Evolutionary conservation across 306 rosid species (phyloP).

Genomic region (Cicer chorassanicum): DNA sequence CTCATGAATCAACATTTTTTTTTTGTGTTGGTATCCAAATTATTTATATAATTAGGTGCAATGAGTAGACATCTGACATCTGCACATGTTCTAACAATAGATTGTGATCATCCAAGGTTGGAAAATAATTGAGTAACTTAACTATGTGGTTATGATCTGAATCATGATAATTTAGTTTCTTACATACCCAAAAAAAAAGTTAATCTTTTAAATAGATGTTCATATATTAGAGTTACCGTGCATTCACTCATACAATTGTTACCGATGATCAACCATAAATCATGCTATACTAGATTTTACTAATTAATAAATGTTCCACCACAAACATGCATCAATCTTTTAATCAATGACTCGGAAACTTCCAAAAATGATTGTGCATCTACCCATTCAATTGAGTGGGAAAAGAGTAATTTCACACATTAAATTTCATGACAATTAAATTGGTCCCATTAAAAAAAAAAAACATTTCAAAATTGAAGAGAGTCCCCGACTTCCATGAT

Average conservation of each 20-base stretch:
- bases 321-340: background rate
- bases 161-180: background rate
- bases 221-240: background rate
- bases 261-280: background rate
- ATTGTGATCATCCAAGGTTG: too few relatives aligned
- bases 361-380: slow-evolving; percentile 38
- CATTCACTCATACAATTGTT: background rate
- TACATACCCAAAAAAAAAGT: too few relatives aligned
- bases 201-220: too few relatives aligned
- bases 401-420: slow-evolving; percentile 27
- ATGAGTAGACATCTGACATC: background rate
- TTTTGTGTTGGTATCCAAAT: background rate
- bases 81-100: background rate
- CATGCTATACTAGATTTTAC: background rate
- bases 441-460: slow-evolving; percentile 27
- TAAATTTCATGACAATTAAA: slow-evolving; percentile 33
- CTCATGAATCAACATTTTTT: background rate
- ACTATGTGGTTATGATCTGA: background rate
- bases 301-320: background rate
- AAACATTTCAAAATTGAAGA: background rate
- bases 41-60: background rate
- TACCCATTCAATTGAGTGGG: slow-evolving; percentile 32
- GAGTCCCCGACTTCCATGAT: slow-evolving; percentile 2
- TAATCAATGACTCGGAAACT: slow-evolving; percentile 23
- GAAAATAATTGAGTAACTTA: background rate